Conservation (phyloP, 495 filamentous ascomycete species). For the Annulohypoxylon nitens region DNA sequence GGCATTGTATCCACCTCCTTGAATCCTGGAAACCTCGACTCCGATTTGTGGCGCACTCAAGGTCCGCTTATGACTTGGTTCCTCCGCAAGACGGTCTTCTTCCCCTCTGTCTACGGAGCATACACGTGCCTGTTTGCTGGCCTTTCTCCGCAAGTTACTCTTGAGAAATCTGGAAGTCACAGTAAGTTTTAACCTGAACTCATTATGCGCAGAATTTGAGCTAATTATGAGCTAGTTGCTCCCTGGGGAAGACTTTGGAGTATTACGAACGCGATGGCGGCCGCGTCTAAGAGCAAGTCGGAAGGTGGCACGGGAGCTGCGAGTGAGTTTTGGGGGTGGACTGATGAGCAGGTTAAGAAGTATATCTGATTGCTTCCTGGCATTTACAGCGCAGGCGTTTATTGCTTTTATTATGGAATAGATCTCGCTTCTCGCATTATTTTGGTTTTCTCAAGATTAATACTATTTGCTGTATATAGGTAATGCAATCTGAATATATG, state of each 20-base stretch:
- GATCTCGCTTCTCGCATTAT: background rate
- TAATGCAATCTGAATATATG: background rate
- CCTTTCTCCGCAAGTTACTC: slow-evolving; percentile 55
- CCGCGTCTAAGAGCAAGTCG: slow-evolving; percentile 43
- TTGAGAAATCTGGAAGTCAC: slow-evolving; percentile 39
- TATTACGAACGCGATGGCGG: slow-evolving; percentile 45
- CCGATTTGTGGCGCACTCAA: slow-evolving; percentile 38
- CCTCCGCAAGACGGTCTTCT: slow-evolving; percentile 29
- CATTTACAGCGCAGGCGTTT: background rate
- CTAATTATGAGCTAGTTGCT: slow-evolving; percentile 46
- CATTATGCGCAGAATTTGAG: slow-evolving; percentile 29
- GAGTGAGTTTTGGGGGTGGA: slow-evolving; percentile 58
- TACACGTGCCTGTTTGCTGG: slow-evolving; percentile 61
- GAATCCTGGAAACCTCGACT: slow-evolving; percentile 53
- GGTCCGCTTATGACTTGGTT: slow-evolving; percentile 11
- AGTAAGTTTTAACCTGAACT: slow-evolving; percentile 18
- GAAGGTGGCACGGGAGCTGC: slow-evolving; percentile 56
- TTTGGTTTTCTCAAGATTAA: background rate
- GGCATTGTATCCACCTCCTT: slow-evolving; percentile 52
- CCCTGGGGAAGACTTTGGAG: slow-evolving; percentile 53
- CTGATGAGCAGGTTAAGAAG: slow-evolving; percentile 52
- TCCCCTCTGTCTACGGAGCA: slow-evolving; percentile 52
- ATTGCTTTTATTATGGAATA: background rate
- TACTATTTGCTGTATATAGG: background rate
- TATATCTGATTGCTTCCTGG: slow-evolving; percentile 21